Base-by-base conservation (phyloP, 148 eudicot species). In the Dianthus caryophyllus region DNA sequence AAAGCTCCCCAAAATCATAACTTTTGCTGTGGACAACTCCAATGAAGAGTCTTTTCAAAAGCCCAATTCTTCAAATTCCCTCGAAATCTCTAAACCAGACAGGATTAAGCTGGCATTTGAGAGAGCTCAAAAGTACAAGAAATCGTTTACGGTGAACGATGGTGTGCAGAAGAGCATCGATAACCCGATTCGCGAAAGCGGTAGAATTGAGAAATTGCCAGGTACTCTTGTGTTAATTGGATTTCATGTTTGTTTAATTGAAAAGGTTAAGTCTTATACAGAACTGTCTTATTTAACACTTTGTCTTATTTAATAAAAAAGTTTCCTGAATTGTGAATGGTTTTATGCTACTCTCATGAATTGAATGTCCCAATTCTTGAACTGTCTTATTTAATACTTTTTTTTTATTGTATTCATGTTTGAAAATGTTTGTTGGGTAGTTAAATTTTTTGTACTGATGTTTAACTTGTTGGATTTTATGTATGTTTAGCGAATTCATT, bases 61-160 rank as follows among this genome's bases (percentile, higher is more conserved):
- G 53, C 51, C 82, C 43, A 71, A 31, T 50, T 75, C 85, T 2
- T 46, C 80, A 48, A 62, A 72, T 26, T 65, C 70, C 22, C 4
- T 47, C 33, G 78, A 76, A 76, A 61, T n/a, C 7, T 31, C 72
- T 5, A 71, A 71, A 41, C 30, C 66, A 20, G 77, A 81, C 53
- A 67, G 81, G 21, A 73, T 84, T 15, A 88, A 80, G 77, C 75
- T 84, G 21, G 90, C 90, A 11, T 74, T 85, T 69, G 82, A 71
- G 21, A 78, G 46, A 76, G 89, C 94, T n/a, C 77, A 64, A 51
- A 81, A 84, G 60, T 88, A 88, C 55, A 82, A 75, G 65, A 80
- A 83, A 49, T 64, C 79, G 17, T 15, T 75, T 52, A 31, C 68
- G 14, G 53, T 70, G 18, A 56, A n/a, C n/a, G n/a, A 75, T 25